Base-by-base conservation (phyloP, 257 asterid genomes). In the Cruciata laevipes region DNA sequence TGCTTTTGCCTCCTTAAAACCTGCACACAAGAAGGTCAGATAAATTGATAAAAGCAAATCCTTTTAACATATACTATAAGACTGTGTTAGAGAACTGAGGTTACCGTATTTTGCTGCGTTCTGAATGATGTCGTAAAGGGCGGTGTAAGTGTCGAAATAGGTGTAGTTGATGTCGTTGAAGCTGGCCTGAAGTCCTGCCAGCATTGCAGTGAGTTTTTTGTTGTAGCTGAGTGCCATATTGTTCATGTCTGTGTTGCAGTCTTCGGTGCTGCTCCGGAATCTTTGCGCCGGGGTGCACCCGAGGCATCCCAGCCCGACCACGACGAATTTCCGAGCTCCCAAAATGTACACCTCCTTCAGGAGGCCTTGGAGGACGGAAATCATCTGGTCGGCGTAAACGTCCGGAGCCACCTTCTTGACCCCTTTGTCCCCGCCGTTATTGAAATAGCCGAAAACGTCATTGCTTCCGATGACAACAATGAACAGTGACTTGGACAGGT, bases 391-490 rank as follows among this genome's bases (percentile, higher is more conserved):
- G 59, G 86, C 80, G 58, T 79, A 83, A 63, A 80, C 84, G 13
- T 89, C 89, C 18, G 90, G 91, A 14, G 87, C 2, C 69, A 55
- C 72, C 4, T 69, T 69, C 12, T 68, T 31, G 0, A 70, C 24
- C 3, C 38, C 11, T 5, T 63, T 68, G 0, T 80, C 67, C 6
- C 64, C 63, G 0, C 14, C 71, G 0, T 80, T 23, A 5, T 67
- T 66, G 72, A 83, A 89, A 72, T 84, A 81, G 65, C 47, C 73
- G 25, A 87, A 82, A 18, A 89, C 66, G 70, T 92, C 97, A 52
- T 89, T 92, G 87, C 88, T 92, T 20, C 97, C 98, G 7, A 92
- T 89, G 8, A 87, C 87, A 18, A 87, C 21, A 8, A 81, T 68
- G 53, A 87, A 87, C 3, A 86, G 8, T 13, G 98, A 87, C 44